Conservation (phyloP, 2,329 filamentous ascomycete genomes). For the Coniochaeta pulveracea region DNA sequence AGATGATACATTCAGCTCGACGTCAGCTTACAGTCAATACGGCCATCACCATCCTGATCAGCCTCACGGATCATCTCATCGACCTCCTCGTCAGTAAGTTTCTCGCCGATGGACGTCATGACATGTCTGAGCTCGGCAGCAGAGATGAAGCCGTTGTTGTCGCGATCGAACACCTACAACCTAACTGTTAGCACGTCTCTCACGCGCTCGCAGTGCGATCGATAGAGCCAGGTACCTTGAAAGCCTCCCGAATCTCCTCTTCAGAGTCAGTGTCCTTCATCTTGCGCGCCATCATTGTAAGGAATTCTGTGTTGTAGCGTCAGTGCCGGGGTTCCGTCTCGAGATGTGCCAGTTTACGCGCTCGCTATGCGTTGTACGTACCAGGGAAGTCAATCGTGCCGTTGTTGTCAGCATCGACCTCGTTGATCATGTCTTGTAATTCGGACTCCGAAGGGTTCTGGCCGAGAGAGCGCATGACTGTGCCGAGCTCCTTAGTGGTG, state of each 20-base stretch:
- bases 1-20: neutral
- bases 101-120: conserved; percentile 88
- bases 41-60: conserved; percentile 79
- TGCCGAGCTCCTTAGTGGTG: conserved; percentile 82
- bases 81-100: conserved; percentile 81
- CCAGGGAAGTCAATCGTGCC: conserved; percentile 87
- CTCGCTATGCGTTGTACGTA: conserved; percentile 30
- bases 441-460: conserved; percentile 87
- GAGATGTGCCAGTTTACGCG: neutral
- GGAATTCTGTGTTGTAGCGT: conserved; percentile 53
- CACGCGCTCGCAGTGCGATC: too few relatives aligned
- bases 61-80: conserved; percentile 91
- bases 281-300: conserved; percentile 90
- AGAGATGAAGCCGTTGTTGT: conserved; percentile 88
- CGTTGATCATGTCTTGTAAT: conserved; percentile 89
- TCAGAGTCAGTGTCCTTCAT: conserved; percentile 92
- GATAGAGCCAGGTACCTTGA: too few relatives aligned
- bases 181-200: conserved; percentile 11
- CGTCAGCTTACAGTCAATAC: conserved; percentile 64
- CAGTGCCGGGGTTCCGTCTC: conserved; percentile 12
- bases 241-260: conserved; percentile 81
- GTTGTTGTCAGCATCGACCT: conserved; percentile 87
- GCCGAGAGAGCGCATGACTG: conserved; percentile 81
- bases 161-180: conserved; percentile 66
- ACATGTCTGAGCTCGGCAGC: conserved; percentile 80